A percentile compares a stretch with the other conserved stretches of the same genome.
These are phyloP conservation scores for Aspergillus ochraceus DNA, from an alignment of 2,329 filamentous ascomycete species.

Conservation along the genomic window DNA sequence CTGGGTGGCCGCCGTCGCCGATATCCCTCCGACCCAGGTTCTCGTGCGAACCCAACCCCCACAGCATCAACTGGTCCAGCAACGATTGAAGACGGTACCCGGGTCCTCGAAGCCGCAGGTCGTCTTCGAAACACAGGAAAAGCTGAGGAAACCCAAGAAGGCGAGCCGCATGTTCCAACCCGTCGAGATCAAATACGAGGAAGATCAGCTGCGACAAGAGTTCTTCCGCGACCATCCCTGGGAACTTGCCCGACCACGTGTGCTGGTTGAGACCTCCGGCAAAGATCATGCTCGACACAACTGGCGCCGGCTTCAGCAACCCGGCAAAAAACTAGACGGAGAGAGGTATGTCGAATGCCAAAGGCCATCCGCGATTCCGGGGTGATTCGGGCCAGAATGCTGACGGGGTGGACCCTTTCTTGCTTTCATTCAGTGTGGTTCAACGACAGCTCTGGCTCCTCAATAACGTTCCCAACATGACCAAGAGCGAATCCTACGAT, in stretches of 20 bases:
- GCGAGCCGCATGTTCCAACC: slow-evolving; percentile 79
- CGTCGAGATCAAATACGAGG: slow-evolving; percentile 72
- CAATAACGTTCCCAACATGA: slow-evolving; percentile 59
- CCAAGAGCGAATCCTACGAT: slow-evolving; percentile 75
- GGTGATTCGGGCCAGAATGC: neutral
- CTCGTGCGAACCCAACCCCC: slow-evolving; percentile 59
- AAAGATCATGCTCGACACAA: slow-evolving; percentile 74
- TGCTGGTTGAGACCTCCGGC: slow-evolving; percentile 82
- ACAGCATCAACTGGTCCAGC: slow-evolving; percentile 43
- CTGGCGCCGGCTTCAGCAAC: slow-evolving; percentile 78
- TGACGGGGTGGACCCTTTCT: slow-evolving; percentile 13
- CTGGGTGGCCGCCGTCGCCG: slow-evolving; percentile 59
- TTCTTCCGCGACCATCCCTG: slow-evolving; percentile 97
- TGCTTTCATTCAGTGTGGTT: slow-evolving; percentile 65
- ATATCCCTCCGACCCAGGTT: slow-evolving; percentile 61
- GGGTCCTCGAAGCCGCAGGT: slow-evolving; percentile 32
- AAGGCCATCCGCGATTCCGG: neutral
- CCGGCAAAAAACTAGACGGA: slow-evolving; percentile 73
- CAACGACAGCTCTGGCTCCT: slow-evolving; percentile 90
- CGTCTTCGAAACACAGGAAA: slow-evolving; percentile 37
- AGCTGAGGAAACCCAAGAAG: slow-evolving; percentile 55
- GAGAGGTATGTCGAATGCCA: slow-evolving; percentile 64
- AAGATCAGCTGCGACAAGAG: slow-evolving; percentile 74
- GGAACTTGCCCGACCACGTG: slow-evolving; percentile 86
- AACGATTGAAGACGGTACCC: slow-evolving; percentile 36